phyloP scores from a whole-genome alignment of 2,329 filamentous ascomycete genomes.

The Xylaria sp. region DNA sequence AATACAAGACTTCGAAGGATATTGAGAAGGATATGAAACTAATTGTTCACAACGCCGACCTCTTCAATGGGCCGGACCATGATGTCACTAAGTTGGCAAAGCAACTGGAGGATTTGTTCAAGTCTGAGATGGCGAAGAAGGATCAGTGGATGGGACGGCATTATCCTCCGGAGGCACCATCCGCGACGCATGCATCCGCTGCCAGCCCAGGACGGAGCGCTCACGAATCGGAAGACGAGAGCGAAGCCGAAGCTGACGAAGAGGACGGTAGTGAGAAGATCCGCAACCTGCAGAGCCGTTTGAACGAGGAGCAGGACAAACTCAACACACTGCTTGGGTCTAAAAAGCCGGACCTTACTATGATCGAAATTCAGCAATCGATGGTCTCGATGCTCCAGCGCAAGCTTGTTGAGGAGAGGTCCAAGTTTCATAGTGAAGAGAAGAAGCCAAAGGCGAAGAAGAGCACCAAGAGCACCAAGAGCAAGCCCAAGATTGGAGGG shows the following conservation, averaged over 20 bases:
- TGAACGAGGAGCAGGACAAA: conserved; percentile 61
- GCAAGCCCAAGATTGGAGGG: conserved; percentile 55
- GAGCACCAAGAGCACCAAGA: conserved; percentile 73
- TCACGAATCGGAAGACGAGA: conserved; percentile 74
- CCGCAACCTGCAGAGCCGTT: conserved; percentile 54
- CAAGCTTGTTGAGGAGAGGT: conserved; percentile 74
- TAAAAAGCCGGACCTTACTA: conserved; percentile 53
- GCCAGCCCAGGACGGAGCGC: conserved; percentile 67
- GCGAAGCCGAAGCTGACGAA: conserved; percentile 59
- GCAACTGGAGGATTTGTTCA: conserved; percentile 74
- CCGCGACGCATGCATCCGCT: conserved; percentile 56
- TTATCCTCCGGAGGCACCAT: conserved; percentile 51
- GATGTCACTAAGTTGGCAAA: conserved; percentile 73
- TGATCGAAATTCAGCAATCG: conserved; percentile 60
- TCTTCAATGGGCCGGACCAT: conserved; percentile 80
- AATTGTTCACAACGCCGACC: conserved; percentile 87
- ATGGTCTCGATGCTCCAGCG: conserved; percentile 69
- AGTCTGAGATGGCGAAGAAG: conserved; percentile 76
- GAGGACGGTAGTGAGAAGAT: conserved; percentile 52
- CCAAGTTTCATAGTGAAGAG: conserved; percentile 57
- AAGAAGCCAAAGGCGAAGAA: conserved; percentile 87
- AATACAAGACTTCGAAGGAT: conserved; percentile 81
- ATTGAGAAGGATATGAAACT: conserved; percentile 82
- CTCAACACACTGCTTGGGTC: conserved; percentile 56
- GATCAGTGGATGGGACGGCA: conserved; percentile 79